Conservation (phyloP, 2,329 filamentous ascomycete species). For the Talaromyces sp. region DNA sequence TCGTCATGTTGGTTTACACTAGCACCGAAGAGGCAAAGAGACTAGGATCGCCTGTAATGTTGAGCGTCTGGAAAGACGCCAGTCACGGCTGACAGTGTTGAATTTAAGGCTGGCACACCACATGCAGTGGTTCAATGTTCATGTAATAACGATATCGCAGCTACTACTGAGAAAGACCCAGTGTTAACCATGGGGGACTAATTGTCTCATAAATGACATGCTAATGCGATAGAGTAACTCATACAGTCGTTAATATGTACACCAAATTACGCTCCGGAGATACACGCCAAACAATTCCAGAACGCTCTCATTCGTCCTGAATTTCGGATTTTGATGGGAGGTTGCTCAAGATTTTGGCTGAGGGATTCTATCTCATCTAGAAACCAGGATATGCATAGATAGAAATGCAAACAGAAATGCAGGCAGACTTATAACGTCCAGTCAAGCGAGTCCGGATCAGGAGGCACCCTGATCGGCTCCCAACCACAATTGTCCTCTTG, state of each 20-base stretch:
- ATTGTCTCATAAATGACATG: too few relatives aligned
- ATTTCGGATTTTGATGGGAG: background rate
- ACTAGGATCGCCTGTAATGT: too few relatives aligned
- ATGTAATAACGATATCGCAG: too few relatives aligned
- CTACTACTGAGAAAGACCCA: too few relatives aligned
- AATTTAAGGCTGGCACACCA: too few relatives aligned
- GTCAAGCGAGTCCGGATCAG: background rate
- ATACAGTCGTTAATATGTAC: background rate
- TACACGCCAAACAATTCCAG: background rate
- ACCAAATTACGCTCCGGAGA: background rate
- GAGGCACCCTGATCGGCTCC: constrained; percentile 27
- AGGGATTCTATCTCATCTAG: background rate
- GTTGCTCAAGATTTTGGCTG: background rate
- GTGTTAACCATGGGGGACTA: too few relatives aligned
- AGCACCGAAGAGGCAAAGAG: too few relatives aligned
- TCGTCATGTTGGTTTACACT: background rate
- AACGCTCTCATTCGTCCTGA: background rate
- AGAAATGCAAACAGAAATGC: background rate
- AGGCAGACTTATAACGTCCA: background rate
- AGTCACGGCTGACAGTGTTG: too few relatives aligned
- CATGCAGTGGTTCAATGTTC: too few relatives aligned
- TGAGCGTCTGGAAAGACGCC: too few relatives aligned
- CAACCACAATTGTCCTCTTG: constrained; percentile 44
- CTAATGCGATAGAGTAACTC: too few relatives aligned
- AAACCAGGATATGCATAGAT: background rate